Conservation (phyloP, 345 rosid genomes). For the Draba incana region DNA sequence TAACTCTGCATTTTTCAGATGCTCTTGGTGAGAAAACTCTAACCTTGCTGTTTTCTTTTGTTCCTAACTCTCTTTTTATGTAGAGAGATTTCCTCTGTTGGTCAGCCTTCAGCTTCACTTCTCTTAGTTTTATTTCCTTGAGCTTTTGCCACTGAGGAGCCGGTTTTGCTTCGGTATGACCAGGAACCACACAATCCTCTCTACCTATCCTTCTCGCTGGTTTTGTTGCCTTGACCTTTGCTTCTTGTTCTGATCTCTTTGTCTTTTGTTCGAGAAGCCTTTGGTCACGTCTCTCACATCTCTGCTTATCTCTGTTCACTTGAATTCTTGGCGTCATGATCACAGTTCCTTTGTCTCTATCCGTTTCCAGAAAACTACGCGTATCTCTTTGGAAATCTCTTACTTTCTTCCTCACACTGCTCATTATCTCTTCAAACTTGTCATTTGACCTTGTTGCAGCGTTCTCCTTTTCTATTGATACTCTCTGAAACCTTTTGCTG, state of each 20-base stretch:
- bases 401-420: conserved; percentile 45
- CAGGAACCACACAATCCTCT: conserved; percentile 36
- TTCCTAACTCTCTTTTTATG: conserved; percentile 56
- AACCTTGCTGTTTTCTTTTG: conserved; percentile 55
- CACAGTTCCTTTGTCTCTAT: conserved; percentile 42
- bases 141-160: conserved; percentile 44
- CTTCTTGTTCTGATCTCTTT: conserved; percentile 33
- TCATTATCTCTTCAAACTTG: conserved; percentile 53
- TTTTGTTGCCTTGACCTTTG: conserved; percentile 32
- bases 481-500: conserved; percentile 61
- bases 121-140: conserved; percentile 55
- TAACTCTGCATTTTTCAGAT: conserved; percentile 62
- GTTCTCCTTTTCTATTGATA: conserved; percentile 58
- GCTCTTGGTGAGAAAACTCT: conserved; percentile 64
- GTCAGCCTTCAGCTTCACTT: conserved; percentile 51
- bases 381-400: conserved; percentile 45
- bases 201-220: conserved; percentile 38
- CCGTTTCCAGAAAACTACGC: conserved; percentile 34
- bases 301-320: conserved; percentile 46
- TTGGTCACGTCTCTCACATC: conserved; percentile 43
- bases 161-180: conserved; percentile 35
- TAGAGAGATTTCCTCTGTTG: conserved; percentile 72
- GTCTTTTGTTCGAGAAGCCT: conserved; percentile 44
- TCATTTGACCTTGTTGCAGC: conserved; percentile 35
- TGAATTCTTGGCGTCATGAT: conserved; percentile 60